These are phyloP conservation scores for Cytospora paraplurivora DNA, from an alignment of 2,329 filamentous ascomycete genomes.

Conservation along the genomic window DNA sequence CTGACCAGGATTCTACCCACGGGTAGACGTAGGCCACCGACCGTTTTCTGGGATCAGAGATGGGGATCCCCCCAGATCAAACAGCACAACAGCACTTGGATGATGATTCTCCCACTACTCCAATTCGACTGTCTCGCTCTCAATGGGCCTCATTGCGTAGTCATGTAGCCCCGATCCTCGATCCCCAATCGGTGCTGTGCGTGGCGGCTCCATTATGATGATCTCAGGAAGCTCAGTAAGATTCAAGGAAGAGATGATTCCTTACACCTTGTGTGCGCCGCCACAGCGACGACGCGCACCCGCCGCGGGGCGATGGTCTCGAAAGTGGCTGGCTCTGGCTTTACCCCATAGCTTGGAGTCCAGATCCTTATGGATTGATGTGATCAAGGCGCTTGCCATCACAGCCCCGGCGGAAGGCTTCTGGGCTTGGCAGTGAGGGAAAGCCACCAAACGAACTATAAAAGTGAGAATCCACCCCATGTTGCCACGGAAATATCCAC, in stretches of 20 bases:
- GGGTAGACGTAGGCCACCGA: background rate
- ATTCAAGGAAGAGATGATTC: background rate
- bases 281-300: background rate
- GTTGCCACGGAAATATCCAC: background rate
- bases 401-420: background rate
- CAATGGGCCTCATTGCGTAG: too few species aligned
- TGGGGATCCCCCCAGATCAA: too few species aligned
- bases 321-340: background rate
- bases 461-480: background rate
- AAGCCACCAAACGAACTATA: background rate
- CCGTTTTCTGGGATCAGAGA: too few species aligned
- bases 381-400: background rate
- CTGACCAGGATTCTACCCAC: background rate
- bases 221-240: too few species aligned
- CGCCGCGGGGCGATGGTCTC: background rate
- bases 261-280: background rate
- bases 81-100: too few species aligned
- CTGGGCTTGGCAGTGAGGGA: too few species aligned
- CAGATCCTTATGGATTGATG: background rate
- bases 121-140: too few species aligned
- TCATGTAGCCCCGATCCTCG: too few species aligned
- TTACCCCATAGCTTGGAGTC: background rate
- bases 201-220: too few species aligned
- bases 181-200: too few species aligned
- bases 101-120: too few species aligned